Evolutionary conservation across 2,329 filamentous ascomycete genomes (phyloP), one percentile per base, ranked within the genome.

Genomic region (Purpureocillium lavendulum): DNA sequence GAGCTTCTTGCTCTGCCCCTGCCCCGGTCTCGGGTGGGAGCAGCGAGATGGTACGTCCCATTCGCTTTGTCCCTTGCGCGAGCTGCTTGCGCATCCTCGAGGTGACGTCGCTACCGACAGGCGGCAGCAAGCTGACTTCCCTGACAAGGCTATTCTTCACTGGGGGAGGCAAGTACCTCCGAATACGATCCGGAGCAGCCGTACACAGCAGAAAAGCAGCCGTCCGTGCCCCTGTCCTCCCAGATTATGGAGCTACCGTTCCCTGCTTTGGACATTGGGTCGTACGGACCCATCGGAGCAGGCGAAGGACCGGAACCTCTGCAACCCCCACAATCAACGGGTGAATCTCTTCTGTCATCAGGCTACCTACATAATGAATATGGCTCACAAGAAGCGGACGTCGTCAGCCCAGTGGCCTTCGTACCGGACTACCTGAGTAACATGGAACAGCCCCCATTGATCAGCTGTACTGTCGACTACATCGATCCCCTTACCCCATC

Each of bases 131-230:
- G n/a, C n/a, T 30, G 29, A 30, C 29, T 41, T 16, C 5, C 6
- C 18, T n/a, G 5, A 15, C 16, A 7, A 65, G 64, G 55, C 13
- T 66, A 66, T 40, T 54, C 61, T 40, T 46, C 54, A 16, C 42
- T 64, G 17, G 49, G 52, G 5, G 46, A 47, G 30, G 40, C 52
- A 18, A 45, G 48, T 11, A 34, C 50, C 4, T 46, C 46, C n/a
- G 49, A 52, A 24, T 56, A 60, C 43, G 56, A 50, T 7, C 42
- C 54, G 10, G 55, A 50, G 28, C 49, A 51, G 16, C 54, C 61
- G 8, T 66, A 64, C 35, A 41, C 52, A 33, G 50, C 55, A 29
- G 52, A 58, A 33, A 51, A 50, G 43, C 36, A 43, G 39, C 41
- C 42, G 40, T 44, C 50, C 10, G 42, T 47, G 46, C 15, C 38